Evolutionary conservation across 495 filamentous ascomycete species (phyloP), one percentile per base, ranked within the genome.

Genomic region (Xylaria castorea): DNA sequence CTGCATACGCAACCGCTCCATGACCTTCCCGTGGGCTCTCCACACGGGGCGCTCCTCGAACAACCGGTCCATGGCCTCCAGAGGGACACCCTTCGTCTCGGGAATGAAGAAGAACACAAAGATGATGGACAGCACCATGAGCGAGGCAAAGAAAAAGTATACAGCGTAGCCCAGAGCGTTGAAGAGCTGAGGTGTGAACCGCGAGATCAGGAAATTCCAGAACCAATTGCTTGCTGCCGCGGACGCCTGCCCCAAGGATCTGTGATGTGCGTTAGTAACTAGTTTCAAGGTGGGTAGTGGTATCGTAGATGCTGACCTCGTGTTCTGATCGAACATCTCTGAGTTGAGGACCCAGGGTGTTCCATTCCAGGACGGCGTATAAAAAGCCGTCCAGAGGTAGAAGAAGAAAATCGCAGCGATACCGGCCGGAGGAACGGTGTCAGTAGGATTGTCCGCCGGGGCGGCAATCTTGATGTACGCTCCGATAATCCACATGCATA

Each of bases 171-270:
- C 85, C 87, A 93, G 91, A 48, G 81, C 83, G 50, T 86, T 79
- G 80, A 94, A 93, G 90, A 93, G 93, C 76, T 94, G 90, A 27
- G 90, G 90, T 5, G 91, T 93, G 81, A 92, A 93, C 36, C 91
- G 86, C 1, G 87, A 88, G 73, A 94, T 84, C 74, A 93, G 87
- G 82, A 93, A 94, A 82, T 93, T 92, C 86, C 88, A 92, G 64
- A 93, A 87, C 91, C 91, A 93, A 82, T 93, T 92, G 74, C 87
- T 90, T 27, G 88, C 88, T 18, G 91, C 89, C 1, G 91, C 90
- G 44, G 85, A 90, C 32, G 91, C 91, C 82, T 92, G 91, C 14
- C 89, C 91, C 27, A 93, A 85, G 4, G 89, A 89, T 61, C 71
- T 73, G 38, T 36, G 8, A 16, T 34, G 1, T 25, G 5, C 25